These are phyloP conservation scores for Myriosclerotinia curreyana DNA, from an alignment of 2,329 filamentous ascomycete species.

Conservation along the genomic window DNA sequence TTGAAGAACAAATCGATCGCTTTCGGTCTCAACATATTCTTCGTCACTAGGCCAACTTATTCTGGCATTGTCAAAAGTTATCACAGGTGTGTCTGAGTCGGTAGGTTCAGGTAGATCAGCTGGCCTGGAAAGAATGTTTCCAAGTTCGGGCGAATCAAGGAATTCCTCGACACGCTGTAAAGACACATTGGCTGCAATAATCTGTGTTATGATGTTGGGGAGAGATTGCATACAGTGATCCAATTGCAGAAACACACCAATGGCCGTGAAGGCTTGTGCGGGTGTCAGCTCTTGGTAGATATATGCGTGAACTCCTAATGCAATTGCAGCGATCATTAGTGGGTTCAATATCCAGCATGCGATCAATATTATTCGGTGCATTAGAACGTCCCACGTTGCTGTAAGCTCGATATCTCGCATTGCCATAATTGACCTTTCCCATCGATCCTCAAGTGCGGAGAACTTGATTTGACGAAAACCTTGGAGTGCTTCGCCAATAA, in stretches of 20 bases:
- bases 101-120: slow-evolving; percentile 31
- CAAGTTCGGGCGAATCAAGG: slow-evolving; percentile 62
- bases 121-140: slow-evolving; percentile 48
- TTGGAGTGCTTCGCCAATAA: slow-evolving; percentile 70
- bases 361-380: slow-evolving; percentile 27
- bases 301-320: slow-evolving; percentile 64
- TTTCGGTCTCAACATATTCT: slow-evolving; percentile 18
- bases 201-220: slow-evolving; percentile 66
- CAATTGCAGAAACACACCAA: slow-evolving; percentile 67
- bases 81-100: slow-evolving; percentile 42
- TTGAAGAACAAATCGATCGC: slow-evolving; percentile 56
- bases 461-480: slow-evolving; percentile 84
- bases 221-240: slow-evolving; percentile 66
- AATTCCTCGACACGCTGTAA: slow-evolving; percentile 68
- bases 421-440: slow-evolving; percentile 64
- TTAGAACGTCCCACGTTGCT: slow-evolving; percentile 52
- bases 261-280: slow-evolving; percentile 73
- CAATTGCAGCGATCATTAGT: slow-evolving; percentile 66
- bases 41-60: slow-evolving; percentile 56
- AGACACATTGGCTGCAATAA: slow-evolving; percentile 70
- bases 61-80: slow-evolving; percentile 63
- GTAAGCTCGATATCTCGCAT: slow-evolving; percentile 63
- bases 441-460: slow-evolving; percentile 69
- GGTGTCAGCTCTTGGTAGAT: slow-evolving; percentile 61
- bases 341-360: slow-evolving; percentile 65